Evolutionary conservation across 2,329 filamentous ascomycete genomes (phyloP), one percentile per base, ranked within the genome.

Genomic region (Hymenoscyphus albidus): DNA sequence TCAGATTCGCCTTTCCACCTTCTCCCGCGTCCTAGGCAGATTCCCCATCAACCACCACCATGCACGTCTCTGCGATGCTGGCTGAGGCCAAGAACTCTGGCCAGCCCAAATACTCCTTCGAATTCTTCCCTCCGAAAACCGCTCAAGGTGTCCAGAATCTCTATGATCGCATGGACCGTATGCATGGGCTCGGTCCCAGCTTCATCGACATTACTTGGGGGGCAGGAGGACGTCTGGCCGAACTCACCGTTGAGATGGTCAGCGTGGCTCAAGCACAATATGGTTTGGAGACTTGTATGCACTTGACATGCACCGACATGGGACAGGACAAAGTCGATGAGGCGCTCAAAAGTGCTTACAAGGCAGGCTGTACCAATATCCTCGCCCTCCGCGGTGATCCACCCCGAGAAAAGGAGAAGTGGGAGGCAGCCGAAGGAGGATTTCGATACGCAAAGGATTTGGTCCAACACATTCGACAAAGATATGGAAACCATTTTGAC

Each of bases 151-250:
- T 99, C 13, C 95, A 99, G 81, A 99, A 99, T 78, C 88, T 99
- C 65, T 99, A 99, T 83, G 95, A 99, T 73, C 92, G 95, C 72
- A 98, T 99, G 91, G 95, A 99, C 80, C 93, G 93, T 79, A 99
- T 99, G 95, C 93, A 97, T 79, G 87, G 89, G 74, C 86, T 96
- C 69, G 95, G 93, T 1, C 95, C 94, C 69, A 90, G 93, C 74
- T 99, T 99, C 81, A 93, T 99, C 77, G 95, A 99, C 78, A 90
- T 99, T 74, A 99, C 95, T 68, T 99, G 95, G 95, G 96, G 96
- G 69, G 95, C 95, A 61, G 95, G 95, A 71, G 95, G 95, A 58
- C 88, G 91, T 70, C 87, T 95, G 71, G 95, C 94, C 63, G 90
- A 96, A 75, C 81, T 99, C 73, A 99, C 95, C 54, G 93, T 91